Conservation (phyloP, 257 asterid species). For the Solanum rostratum region DNA sequence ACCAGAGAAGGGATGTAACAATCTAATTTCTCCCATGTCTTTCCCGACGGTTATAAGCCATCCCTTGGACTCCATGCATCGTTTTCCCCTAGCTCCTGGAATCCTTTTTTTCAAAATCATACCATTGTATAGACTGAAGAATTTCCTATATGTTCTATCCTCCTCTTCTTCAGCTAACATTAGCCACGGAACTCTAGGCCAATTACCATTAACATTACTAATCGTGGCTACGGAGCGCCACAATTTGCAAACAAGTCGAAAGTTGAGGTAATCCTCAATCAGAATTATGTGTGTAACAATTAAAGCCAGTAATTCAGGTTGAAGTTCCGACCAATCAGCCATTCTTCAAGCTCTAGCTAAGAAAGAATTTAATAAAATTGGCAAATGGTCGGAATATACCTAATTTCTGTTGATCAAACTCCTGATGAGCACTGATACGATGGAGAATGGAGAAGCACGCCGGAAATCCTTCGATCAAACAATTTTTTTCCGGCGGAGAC, state of each 20-base stretch:
- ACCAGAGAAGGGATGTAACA: not conserved
- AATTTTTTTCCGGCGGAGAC: not conserved
- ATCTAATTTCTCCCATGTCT: not conserved
- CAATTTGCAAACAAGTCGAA: not conserved
- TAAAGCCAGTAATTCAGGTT: not conserved
- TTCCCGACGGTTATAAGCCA: not conserved
- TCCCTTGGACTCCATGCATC: not conserved
- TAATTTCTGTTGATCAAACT: not conserved
- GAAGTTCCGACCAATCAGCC: not conserved
- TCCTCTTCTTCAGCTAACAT: not conserved
- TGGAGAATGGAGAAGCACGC: not conserved
- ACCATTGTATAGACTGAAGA: not conserved
- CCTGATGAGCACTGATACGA: not conserved
- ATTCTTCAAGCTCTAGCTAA: not conserved
- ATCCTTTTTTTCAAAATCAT: not conserved
- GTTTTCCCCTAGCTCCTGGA: not conserved
- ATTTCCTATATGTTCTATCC: not conserved
- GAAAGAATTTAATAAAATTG: not conserved
- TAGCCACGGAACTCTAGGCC: not conserved
- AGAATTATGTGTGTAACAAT: not conserved
- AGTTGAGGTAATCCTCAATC: not conserved
- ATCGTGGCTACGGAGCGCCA: not conserved
- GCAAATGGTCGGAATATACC: not conserved
- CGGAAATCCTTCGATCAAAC: not conserved
- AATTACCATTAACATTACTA: not conserved